Evolutionary conservation across 495 filamentous ascomycete genomes (phyloP), one percentile per base, ranked within the genome.

Genomic region (Hyaloscypha finlandica): DNA sequence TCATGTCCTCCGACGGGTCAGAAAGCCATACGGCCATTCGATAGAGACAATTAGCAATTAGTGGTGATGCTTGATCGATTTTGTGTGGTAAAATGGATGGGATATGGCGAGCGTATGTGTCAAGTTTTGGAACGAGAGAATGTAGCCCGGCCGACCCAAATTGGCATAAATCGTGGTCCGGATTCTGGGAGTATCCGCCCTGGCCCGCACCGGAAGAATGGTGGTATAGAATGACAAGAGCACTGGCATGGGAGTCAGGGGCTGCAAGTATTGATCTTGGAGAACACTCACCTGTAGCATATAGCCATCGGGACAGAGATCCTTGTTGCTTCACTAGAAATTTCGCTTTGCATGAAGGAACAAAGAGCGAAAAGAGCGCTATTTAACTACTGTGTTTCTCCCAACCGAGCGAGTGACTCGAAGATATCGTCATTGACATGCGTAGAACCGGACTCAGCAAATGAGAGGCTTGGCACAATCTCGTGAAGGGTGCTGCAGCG

Each of bases 21-120:
- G 39, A 22, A 29, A 61, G 59, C 39, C 39, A 22, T 4, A 29
- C 30, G 1, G 59, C 14, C 33, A 32, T 48, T 25, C 39, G 19
- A 30, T 61, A 61, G 14, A 61, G 19, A 20, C 59, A 61, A 51
- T 61, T 61, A 19, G 20, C 30, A 45, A 48, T 61, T 20, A 61
- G 35, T 1, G 30, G 59, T 29, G 35, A 61, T 6, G 42, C 52
- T 54, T 64, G 42, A 16, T 54, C 61, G 31, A 25, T 35, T 3
- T 64, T 54, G 30, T 64, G 52, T 0, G 60, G 60, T 30, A 63
- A 52, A 30, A 63, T 63, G 8, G 31, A 22, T 29, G 52, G 45
- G 16, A 59, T 20, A 32, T 59, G 57, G 29, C 22, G 19, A 12
- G 32, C 57, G 19, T 33, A 59, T 14, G 19, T 30, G 57, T 33